Base-by-base conservation (phyloP, 371 early-diverging fungal species). In the Basidiobolus heterosporus region DNA sequence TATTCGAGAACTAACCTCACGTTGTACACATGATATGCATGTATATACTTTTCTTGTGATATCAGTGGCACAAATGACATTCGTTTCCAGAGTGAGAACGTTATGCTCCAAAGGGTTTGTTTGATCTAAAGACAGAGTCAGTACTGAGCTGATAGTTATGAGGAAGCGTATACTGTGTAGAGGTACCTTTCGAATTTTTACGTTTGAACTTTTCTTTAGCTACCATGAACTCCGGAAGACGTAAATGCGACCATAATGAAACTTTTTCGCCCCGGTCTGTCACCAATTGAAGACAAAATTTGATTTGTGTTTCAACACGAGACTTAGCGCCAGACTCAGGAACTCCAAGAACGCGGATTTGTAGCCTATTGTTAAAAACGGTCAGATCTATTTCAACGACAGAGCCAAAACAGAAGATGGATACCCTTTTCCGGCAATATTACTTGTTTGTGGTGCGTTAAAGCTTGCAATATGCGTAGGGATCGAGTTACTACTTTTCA, bases 291-390 rank as follows among this genome's bases (percentile, higher is more conserved):
- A 92, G 66, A 41, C 89, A 87, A 20, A 91, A 66, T 47, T 88
- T 88, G 60, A 88, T 86, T 62, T 91, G 93, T 19, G 93, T 92
- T 61, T 92, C 91, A 20, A 92, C 93, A 14, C 91, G 64, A 4
- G 88, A 89, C 56, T 88, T 85, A 38, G 89, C 90, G 37, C 88
- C 87, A 16, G 71, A 67, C 47, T 66, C 70, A 13, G 88, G 82
- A 7, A 87, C 75, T 17, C 88, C 90, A 18, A 80, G 66, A 15
- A 82, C 74, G 24, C 71, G 59, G 30, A 82, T 72, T 56, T 72
- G 63, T 20, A 59, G 23, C 21, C 45, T 51, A 19, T 46, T 46
- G 40, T 15, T 8, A 14, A 41, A 18, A 41, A 41, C 24, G 20
- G 16, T 21, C 13, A 42, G 11, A 6, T 3, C 20, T 9, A 30